Evolutionary conservation across 768 basidiomycete species (phyloP), one percentile per base, ranked within the genome.

Genomic region (Mycena polygramma): DNA sequence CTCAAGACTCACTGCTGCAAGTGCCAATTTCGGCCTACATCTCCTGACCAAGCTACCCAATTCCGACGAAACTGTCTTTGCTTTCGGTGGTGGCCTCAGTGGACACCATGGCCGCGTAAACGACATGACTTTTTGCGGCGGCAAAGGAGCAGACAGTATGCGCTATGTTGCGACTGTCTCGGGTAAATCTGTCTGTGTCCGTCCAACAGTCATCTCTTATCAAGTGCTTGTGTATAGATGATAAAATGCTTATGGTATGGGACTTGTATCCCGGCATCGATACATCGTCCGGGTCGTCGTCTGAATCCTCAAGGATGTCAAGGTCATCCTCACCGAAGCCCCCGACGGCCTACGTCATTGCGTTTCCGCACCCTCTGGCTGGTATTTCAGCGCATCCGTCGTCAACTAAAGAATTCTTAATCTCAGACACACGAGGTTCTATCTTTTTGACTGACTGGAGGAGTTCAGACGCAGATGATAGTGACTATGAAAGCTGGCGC

Each of bases 191-290:
- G 19, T 20, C 45, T 7, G 41, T 49, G 37, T 63, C 30, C 54
- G 36, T 26, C 15, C 69, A 30, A 30, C 65, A 72, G 53, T 71
- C 49, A 15, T 45, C 55, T 30, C 41, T 68, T 66, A 61, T 66
- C 70, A 39, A 65, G 66, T 37, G 51, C 30, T 35, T 46, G 58
- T 9, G 8, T 26, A 63, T 70, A 93, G 93, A 94, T 73, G 94
- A 95, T 81, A 92, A 89, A 77, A 91, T 92, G 87, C 86, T 94
- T 46, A 92, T 94, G 89, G 89, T 95, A 9, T 95, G 94, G 94
- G 93, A 95, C 79, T 85, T 95, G n/a, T 83, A 87, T 74, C 93
- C 94, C 0, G 76, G 83, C 43, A 63, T 85, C 54, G 80, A 87
- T 63, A 81, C 86, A 51, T 78, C 83, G 43, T 85, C 89, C 15